Base-by-base conservation (phyloP, 306 rosid genomes). In the Malus sylvestris region DNA sequence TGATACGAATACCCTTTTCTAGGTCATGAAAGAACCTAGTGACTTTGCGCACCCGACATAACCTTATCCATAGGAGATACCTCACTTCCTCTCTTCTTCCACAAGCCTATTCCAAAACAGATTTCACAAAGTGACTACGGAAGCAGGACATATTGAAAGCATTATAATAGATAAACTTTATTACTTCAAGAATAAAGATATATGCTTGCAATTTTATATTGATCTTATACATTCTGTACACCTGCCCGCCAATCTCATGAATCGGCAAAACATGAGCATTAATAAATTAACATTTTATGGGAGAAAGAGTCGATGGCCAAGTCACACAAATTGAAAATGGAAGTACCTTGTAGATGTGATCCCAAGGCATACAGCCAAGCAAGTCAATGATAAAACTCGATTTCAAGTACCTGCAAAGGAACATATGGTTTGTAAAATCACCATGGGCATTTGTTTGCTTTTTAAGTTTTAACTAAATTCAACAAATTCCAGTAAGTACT, bases 341-440 rank as follows among this genome's bases (percentile, higher is more conserved):
- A 20, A 81, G 67, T 77, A 95, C 99, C 99, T 89, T 89, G 88
- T 71, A 92, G 80, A 95, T 83, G 76, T 88, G 68, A 81, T 95
- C 99, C 99, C 97, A 95, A 42, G 99, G 99, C 91, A 95, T 71
- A 76, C 99, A 95, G 65, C 86, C 93, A 75, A 95, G 97, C 53
- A 95, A 71, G 76, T 95, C 99, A 71, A 93, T 29, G 81, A 88
- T 72, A 78, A 95, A 95, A 81, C 60, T 29, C 70, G 91, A 85
- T 77, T 88, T 95, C 76, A 95, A 82, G 81, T 95, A 95, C 85
- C 98, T 95, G 85, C 76, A 63, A 38, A 16, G 11, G 63, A 35
- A 22, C 33, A 40, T 20, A 60, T 65, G 14, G 69, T 6, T 65
- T 65, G 45, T 65, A 42, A 65, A 65, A 33, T 18, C 38, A 33